A percentile compares a stretch with the other conserved stretches of the same genome.
These are phyloP conservation scores for Brassica cretica DNA, from an alignment of 345 rosid genomes.

Conservation along the genomic window DNA sequence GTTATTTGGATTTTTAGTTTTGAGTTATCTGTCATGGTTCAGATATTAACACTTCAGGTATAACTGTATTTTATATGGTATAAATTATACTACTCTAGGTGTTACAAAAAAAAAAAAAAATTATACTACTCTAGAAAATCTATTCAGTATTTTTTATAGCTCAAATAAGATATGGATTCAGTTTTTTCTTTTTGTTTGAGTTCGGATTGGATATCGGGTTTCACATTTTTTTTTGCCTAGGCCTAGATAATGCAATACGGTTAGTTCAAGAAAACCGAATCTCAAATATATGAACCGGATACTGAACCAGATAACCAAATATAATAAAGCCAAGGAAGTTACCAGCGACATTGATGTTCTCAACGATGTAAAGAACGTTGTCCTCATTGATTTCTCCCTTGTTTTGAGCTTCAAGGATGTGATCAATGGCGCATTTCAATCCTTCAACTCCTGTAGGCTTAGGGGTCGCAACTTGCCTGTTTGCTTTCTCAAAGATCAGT, in stretches of 20 bases:
- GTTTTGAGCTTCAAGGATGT: constrained; percentile 82
- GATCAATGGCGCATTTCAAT: constrained; percentile 91
- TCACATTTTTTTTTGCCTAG: neutral
- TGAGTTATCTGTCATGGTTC: neutral
- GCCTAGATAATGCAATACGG: neutral
- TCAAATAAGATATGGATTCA: neutral
- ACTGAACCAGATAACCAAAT: neutral
- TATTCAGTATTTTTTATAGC: neutral
- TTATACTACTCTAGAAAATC: neutral
- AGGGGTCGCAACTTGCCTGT: constrained; percentile 68
- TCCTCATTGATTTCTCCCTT: constrained; percentile 97
- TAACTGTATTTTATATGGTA: neutral
- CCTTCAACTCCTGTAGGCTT: constrained; percentile 57
- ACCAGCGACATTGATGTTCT: constrained; percentile 99
- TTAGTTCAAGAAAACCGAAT: neutral
- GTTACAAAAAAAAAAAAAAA: no score
- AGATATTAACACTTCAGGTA: neutral
- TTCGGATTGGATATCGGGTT: neutral
- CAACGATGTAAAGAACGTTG: constrained; percentile 94
- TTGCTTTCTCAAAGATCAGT: neutral
- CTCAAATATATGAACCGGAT: neutral
- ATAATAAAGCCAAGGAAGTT: constrained; percentile 11
- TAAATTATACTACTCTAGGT: neutral
- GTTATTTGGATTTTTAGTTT: neutral
- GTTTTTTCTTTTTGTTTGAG: neutral